Evolutionary conservation across 257 asterid genomes (phyloP).

Genomic region (Avicennia marina): DNA sequence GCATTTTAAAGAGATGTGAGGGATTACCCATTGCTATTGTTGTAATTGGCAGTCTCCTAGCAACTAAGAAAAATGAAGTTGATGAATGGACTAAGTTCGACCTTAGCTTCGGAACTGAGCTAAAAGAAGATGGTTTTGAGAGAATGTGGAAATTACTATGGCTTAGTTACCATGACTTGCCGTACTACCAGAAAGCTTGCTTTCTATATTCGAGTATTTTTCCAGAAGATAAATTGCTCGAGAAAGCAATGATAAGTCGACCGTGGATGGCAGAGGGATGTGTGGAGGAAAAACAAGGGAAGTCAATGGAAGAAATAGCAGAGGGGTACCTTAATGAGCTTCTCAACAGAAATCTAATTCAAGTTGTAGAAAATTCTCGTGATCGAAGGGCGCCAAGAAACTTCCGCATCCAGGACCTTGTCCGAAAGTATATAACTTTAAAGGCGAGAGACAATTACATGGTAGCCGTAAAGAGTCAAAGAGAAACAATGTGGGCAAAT

Average conservation of each 20-base stretch:
- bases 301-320: slow-evolving; percentile 16
- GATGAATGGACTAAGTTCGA: slow-evolving; percentile 17
- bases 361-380: not conserved
- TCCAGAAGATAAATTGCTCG: slow-evolving; percentile 16
- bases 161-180: slow-evolving; percentile 16
- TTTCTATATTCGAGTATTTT: not conserved
- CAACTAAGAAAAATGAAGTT: not conserved
- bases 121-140: not conserved
- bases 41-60: not conserved
- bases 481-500: not conserved
- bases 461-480: not conserved
- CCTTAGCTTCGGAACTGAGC: slow-evolving; percentile 20
- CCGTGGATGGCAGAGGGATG: slow-evolving; percentile 23
- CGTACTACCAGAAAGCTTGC: slow-evolving; percentile 8
- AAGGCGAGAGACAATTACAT: slow-evolving; percentile 3
- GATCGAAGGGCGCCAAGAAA: not conserved
- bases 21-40: not conserved
- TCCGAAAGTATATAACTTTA: not conserved
- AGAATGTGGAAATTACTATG: not conserved
- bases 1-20: not conserved
- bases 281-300: slow-evolving; percentile 7
- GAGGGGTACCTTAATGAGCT: slow-evolving; percentile 20
- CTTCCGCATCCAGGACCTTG: slow-evolving; percentile 19
- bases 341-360: slow-evolving; percentile 17
- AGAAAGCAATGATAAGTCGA: not conserved